phyloP scores from a whole-genome alignment of 78 protist genomes.

The Protostelium mycophagum region DNA sequence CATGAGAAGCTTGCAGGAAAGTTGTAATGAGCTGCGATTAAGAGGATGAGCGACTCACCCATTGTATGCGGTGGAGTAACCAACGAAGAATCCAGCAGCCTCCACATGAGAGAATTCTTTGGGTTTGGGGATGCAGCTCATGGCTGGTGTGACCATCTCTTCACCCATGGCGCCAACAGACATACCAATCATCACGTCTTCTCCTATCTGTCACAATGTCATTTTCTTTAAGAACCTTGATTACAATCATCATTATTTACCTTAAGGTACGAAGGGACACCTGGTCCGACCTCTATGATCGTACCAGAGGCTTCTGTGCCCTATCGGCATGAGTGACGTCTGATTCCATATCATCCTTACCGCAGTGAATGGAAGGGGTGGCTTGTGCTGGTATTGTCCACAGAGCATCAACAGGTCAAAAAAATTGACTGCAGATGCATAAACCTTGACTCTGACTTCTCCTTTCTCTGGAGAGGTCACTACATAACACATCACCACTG shows the following conservation, averaged over 20 bases:
- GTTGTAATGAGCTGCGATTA: too few species aligned
- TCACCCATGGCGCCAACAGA: constrained; percentile 3
- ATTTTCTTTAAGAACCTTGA: not conserved
- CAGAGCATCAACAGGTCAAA: constrained; percentile 13
- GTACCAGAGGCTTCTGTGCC: not conserved
- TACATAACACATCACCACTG: not conserved
- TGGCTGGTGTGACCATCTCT: not conserved
- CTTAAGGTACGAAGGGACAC: not conserved
- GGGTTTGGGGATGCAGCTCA: constrained; percentile 6
- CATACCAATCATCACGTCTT: constrained; percentile 7
- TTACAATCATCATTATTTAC: constrained; percentile 9
- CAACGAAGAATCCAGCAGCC: constrained; percentile 23
- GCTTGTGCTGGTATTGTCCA: not conserved
- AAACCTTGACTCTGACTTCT: not conserved
- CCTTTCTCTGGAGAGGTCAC: not conserved
- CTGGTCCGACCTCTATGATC: not conserved
- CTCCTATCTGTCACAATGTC: constrained; percentile 8
- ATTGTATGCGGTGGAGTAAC: constrained; percentile 31
- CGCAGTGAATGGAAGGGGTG: not conserved
- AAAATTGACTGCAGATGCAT: constrained; percentile 21
- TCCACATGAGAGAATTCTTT: not conserved
- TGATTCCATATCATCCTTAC: not conserved
- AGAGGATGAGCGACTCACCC: too few species aligned
- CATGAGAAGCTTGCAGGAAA: too few species aligned
- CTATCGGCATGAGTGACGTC: constrained; percentile 15